Base-by-base conservation (phyloP, 495 filamentous ascomycete genomes). In the Sordaria brevicollis region DNA sequence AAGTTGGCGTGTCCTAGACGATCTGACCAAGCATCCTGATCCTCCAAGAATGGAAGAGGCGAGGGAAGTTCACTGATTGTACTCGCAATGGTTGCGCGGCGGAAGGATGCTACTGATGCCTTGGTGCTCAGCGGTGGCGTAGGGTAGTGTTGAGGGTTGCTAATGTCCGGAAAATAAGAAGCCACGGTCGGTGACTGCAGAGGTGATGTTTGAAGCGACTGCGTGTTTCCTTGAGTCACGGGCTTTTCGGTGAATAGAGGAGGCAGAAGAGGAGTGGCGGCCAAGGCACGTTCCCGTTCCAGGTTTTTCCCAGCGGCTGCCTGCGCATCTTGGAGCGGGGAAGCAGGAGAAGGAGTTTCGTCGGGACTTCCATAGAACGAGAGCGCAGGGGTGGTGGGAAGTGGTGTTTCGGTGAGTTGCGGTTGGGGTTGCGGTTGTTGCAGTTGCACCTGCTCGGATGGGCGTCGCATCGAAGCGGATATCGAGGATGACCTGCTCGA, bases 1-100 rank as follows among this genome's bases (percentile, higher is more conserved):
- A 94, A 97, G 76, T 97, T 96, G 57, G 93, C 93, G 76, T 97
- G 93, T 15, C 93, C 93, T 4, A 97, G 87, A 69, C 88, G 89
- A 73, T 88, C 86, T 6, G 92, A 88, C 93, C 93, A 97, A 69
- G 88, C 85, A 77, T 97, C 93, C 29, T 87, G 83, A 66, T 91
- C 87, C 6, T 87, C 84, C 0, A 92, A 81, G 19, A 86, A 79
- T 5, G 85, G 84, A 11, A 93, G 87, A 8, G 80, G 79, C 0
- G 77, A 77, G 6, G 81, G 78, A 0, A 81, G 69, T 21, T 85
- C 83, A 34, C 74, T 73, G 35, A 76, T 72, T 0, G 72, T 72
- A 35, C 79, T 77, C 1, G 81, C 74, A 10, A 78, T 71, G 21
- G 54, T 85, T 68, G 69, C 81, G 72, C 66, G 81, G 71, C 86